Percentiles rank a stretch among this genome's conserved stretches.
phyloP scores from a whole-genome alignment of 257 asterid species.

The Solanum rostratum region DNA sequence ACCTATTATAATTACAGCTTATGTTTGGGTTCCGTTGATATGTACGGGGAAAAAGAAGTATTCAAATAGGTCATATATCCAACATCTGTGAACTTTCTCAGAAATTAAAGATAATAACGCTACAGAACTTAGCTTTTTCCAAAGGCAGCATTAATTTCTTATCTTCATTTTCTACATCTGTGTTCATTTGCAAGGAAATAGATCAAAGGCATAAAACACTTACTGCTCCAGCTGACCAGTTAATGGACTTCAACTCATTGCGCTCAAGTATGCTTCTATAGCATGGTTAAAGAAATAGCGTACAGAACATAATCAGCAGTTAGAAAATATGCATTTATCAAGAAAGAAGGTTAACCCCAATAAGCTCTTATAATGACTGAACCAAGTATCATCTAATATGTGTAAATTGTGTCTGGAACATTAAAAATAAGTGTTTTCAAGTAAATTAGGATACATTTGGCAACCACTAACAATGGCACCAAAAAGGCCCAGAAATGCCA shows the following conservation, averaged over 20 bases:
- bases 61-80: not conserved
- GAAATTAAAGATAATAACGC: not conserved
- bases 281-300: conserved; percentile 24
- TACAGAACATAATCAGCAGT: not conserved
- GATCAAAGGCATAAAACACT: conserved; percentile 12
- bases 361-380: not conserved
- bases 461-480: conserved; percentile 82
- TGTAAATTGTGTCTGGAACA: not conserved
- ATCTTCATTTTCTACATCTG: not conserved
- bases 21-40: not conserved
- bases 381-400: not conserved
- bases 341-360: not conserved
- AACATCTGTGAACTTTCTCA: not conserved
- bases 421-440: not conserved
- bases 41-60: not conserved
- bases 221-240: conserved; percentile 80
- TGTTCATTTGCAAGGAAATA: not conserved
- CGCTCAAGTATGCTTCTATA: conserved; percentile 78
- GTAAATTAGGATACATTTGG: conserved; percentile 65
- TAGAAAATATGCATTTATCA: not conserved
- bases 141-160: not conserved
- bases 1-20: not conserved
- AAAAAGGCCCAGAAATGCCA: conserved; percentile 87
- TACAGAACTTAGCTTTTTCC: not conserved
- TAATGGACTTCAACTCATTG: conserved; percentile 60